Evolutionary conservation across 495 filamentous ascomycete species (phyloP), one percentile per base, ranked within the genome.

Genomic region (Aspergillus kassunensis): DNA sequence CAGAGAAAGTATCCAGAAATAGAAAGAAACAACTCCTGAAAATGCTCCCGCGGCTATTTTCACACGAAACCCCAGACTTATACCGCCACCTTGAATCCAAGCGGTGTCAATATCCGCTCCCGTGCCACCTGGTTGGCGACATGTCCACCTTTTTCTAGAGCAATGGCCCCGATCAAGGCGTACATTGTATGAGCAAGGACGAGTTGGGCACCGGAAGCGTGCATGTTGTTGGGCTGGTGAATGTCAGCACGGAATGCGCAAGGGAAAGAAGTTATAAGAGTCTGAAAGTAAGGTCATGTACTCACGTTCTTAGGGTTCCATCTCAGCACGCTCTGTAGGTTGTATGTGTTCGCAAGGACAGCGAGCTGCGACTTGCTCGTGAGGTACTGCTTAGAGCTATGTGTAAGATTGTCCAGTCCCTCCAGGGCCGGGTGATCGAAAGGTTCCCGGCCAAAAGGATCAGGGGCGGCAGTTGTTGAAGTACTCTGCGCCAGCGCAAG

Each of bases 271-370:
- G 40, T 15, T 44, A 46, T 23, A 42, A 8, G 6, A 11, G 1
- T 21, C 9, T 4, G 4, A 9, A 27, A 27, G 24, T n/a, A n/a
- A n/a, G 24, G 16, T n/a, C 5, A 19, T 4, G 33, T 12, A 16
- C 84, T 62, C 73, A 96, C 91, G 68, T 83, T 77, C 63, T 78
- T 81, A 12, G 93, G 93, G 58, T 85, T 87, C 93, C 93, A 98
- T 69, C 93, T 79, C 53, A 92, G 64, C 16, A 97, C 90, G 8
- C 77, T 74, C 37, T 74, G 56, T 59, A 97, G 63, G 2, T 89
- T 85, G 45, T 88, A 83, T n/a, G 80, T 76, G 18, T 75, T 59
- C 21, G 85, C 89, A 46, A 97, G 65, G 40, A 74, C 67, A 36
- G 82, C 78, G 37, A 95, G 54, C 61, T 87, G 84, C 6, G 69